These are phyloP conservation scores for Fusarium guadeloupense DNA, from an alignment of 2,329 filamentous ascomycete species.

Conservation along the genomic window DNA sequence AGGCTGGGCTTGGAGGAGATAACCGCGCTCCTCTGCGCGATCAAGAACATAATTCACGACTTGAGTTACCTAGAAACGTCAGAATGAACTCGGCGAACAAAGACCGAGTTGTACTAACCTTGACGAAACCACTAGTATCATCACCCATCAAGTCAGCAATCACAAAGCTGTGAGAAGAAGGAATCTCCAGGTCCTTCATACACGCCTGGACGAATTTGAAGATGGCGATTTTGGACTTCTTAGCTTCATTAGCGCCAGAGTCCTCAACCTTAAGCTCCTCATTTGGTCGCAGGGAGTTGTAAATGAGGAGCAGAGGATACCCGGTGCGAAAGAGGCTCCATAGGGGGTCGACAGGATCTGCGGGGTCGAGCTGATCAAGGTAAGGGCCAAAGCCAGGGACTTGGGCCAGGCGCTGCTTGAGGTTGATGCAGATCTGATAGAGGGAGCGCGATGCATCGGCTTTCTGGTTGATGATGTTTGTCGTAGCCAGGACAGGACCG, in stretches of 20 bases:
- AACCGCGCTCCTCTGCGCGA: constrained; percentile 79
- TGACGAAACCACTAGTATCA: constrained; percentile 97
- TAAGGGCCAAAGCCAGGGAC: constrained; percentile 85
- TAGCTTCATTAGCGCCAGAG: constrained; percentile 69
- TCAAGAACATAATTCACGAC: constrained; percentile 94
- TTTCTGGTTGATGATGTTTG: constrained; percentile 97
- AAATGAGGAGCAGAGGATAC: constrained; percentile 85
- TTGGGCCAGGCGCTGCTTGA: constrained; percentile 81
- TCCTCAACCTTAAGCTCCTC: constrained; percentile 75
- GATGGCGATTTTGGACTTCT: constrained; percentile 84
- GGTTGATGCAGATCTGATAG: constrained; percentile 91
- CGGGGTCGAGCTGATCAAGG: constrained; percentile 75
- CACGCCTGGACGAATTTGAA: constrained; percentile 95
- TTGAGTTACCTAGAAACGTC: constrained; percentile 71
- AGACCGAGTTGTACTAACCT: constrained; percentile 62
- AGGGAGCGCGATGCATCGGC: constrained; percentile 91
- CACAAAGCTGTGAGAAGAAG: constrained; percentile 86
- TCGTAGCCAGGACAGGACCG: constrained; percentile 76
- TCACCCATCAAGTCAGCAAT: constrained; percentile 91
- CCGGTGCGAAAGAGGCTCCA: constrained; percentile 89
- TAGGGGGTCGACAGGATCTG: constrained; percentile 84
- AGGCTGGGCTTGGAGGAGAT: constrained; percentile 70
- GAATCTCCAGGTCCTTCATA: constrained; percentile 81
- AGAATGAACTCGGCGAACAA: not conserved
- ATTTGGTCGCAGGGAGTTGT: constrained; percentile 82